Evolutionary conservation across 1,284 basidiomycete genomes (phyloP).

Genomic region (Xerocomus nothofagi): DNA sequence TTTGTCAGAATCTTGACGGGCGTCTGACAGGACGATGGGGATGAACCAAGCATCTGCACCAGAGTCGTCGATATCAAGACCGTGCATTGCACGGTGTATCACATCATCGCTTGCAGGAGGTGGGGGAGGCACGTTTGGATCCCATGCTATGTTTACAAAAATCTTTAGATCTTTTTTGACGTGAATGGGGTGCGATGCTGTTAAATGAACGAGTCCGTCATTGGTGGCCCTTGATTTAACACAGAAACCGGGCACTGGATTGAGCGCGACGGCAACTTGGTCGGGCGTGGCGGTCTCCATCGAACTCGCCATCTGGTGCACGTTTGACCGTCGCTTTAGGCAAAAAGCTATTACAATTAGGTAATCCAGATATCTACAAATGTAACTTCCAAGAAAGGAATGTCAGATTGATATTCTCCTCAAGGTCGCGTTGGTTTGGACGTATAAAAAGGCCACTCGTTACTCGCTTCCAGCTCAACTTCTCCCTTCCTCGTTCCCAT

Average conservation of each 20-base stretch:
- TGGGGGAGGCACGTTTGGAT: slow-evolving; percentile 62
- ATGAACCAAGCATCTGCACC: slow-evolving; percentile 54
- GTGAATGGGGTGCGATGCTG: slow-evolving; percentile 8
- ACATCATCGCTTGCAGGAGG: slow-evolving; percentile 55
- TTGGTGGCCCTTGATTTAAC: slow-evolving; percentile 29
- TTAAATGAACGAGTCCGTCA: slow-evolving; percentile 15
- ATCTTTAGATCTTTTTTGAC: slow-evolving; percentile 57
- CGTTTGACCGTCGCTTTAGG: neutral
- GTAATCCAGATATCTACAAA: slow-evolving; percentile 9
- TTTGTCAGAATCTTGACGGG: slow-evolving; percentile 65
- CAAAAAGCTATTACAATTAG: slow-evolving; percentile 3
- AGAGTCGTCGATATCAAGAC: slow-evolving; percentile 42
- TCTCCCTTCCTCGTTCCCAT: neutral
- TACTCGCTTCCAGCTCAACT: slow-evolving; percentile 8
- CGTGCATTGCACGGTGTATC: slow-evolving; percentile 56
- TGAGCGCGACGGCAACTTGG: slow-evolving; percentile 23
- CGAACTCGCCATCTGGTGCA: slow-evolving; percentile 2
- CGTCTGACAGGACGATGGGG: slow-evolving; percentile 70
- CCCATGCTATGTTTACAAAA: slow-evolving; percentile 74
- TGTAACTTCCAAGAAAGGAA: slow-evolving; percentile 4
- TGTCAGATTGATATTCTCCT: neutral
- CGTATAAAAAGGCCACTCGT: slow-evolving; percentile 25
- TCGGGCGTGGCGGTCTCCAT: slow-evolving; percentile 25
- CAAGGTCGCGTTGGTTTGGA: neutral
- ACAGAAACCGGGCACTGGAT: slow-evolving; percentile 35